Conservation (phyloP, 2,329 filamentous ascomycete genomes). For the Neopestalotiopsis rosae region DNA sequence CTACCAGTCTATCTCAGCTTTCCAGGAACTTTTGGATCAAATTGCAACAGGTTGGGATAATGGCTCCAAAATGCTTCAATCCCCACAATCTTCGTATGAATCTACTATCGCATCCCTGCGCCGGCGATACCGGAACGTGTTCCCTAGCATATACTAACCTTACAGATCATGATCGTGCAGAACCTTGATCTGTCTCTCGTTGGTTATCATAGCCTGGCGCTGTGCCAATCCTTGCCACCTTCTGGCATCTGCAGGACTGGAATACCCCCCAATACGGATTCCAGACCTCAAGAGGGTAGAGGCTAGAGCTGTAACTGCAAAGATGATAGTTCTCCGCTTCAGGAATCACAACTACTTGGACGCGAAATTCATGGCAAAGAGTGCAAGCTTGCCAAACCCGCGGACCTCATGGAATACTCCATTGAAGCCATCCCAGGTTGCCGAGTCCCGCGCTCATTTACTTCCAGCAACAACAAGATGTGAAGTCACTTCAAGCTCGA, state of each 20-base stretch:
- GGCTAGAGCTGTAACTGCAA: not conserved
- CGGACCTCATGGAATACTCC: not conserved
- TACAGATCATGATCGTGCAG: slow-evolving; percentile 12
- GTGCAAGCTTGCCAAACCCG: not conserved
- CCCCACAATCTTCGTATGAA: slow-evolving; percentile 1
- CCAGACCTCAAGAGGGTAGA: not conserved
- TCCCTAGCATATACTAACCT: slow-evolving; percentile 12
- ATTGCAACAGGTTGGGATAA: not conserved
- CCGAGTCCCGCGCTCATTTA: not conserved
- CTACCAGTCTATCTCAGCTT: not conserved
- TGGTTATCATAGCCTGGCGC: not conserved
- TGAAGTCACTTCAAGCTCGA: not conserved
- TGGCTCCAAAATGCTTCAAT: not conserved
- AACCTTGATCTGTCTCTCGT: not conserved
- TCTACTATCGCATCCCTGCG: slow-evolving; percentile 11
- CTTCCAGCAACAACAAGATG: not conserved
- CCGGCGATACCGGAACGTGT: slow-evolving; percentile 15
- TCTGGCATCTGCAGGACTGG: not conserved
- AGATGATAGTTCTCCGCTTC: not conserved
- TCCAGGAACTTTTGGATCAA: not conserved
- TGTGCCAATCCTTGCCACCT: not conserved
- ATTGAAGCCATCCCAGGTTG: not conserved
- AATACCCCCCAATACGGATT: not conserved
- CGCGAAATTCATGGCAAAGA: not conserved
- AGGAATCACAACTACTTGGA: not conserved